phyloP scores from a whole-genome alignment of 2,329 filamentous ascomycete genomes.

The Aureobasidium subglaciale region DNA sequence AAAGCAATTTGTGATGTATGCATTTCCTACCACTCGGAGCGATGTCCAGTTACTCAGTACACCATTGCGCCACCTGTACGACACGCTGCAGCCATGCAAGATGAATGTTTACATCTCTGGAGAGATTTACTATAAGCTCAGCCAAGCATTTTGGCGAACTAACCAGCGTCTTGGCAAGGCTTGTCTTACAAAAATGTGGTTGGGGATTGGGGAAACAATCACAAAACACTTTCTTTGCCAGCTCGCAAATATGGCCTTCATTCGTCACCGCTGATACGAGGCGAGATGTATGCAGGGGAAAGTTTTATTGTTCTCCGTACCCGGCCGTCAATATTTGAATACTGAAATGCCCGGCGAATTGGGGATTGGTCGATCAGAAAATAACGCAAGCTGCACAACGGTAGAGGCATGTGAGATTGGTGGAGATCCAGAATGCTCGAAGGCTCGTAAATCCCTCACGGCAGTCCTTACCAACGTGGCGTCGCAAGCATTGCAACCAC shows the following conservation, averaged over 20 bases:
- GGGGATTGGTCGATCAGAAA: conserved; percentile 14
- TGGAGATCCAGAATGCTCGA: conserved; percentile 10
- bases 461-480: neutral
- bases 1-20: neutral
- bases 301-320: neutral
- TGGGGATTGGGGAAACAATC: conserved; percentile 3
- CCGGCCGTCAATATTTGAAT: neutral
- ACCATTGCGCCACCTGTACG: neutral
- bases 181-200: conserved; percentile 1
- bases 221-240: neutral
- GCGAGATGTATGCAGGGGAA: neutral
- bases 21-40: neutral
- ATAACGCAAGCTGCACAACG: conserved; percentile 11
- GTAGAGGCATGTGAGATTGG: conserved; percentile 8
- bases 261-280: neutral
- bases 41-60: neutral
- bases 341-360: neutral
- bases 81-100: neutral
- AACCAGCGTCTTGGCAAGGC: conserved; percentile 1
- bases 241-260: neutral
- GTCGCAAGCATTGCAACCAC: neutral
- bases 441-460: conserved; percentile 13
- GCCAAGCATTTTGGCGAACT: conserved; percentile 4
- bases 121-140: neutral
- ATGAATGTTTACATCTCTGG: neutral